phyloP scores from a whole-genome alignment of 208 protist species.

The Naegleria lovaniensis region DNA sequence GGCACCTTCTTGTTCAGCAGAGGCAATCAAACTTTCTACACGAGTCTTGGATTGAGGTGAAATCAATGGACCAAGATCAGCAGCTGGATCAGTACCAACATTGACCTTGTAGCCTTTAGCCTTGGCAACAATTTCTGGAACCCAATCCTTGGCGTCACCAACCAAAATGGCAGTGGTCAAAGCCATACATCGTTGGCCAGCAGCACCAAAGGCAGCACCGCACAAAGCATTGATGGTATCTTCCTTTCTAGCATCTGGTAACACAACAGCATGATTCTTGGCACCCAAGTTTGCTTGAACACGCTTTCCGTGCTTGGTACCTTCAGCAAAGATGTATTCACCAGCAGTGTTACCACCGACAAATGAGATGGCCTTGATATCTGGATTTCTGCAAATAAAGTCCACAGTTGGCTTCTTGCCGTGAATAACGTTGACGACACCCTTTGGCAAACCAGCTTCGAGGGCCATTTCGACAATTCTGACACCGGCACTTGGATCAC shows the following conservation, averaged over 20 bases:
- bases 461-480: slow-evolving; percentile 40
- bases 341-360: slow-evolving; percentile 73
- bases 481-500: slow-evolving; percentile 54
- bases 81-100: slow-evolving; percentile 37
- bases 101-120: slow-evolving; percentile 54
- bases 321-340: slow-evolving; percentile 63
- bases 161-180: slow-evolving; percentile 76
- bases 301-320: slow-evolving; percentile 73
- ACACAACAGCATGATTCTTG: slow-evolving; percentile 81
- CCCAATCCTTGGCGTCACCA: slow-evolving; percentile 61
- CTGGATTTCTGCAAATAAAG: slow-evolving; percentile 78
- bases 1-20: slow-evolving; percentile 54
- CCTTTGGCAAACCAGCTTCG: slow-evolving; percentile 64
- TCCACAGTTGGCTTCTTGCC: slow-evolving; percentile 69
- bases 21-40: slow-evolving; percentile 58
- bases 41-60: slow-evolving; percentile 55
- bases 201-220: slow-evolving; percentile 76
- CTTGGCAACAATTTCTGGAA: slow-evolving; percentile 58
- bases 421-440: slow-evolving; percentile 76
- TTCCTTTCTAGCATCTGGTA: slow-evolving; percentile 72
- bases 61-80: slow-evolving; percentile 73
- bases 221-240: slow-evolving; percentile 61
- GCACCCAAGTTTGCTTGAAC: slow-evolving; percentile 84
- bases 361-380: slow-evolving; percentile 81
- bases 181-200: slow-evolving; percentile 87